Evolutionary conservation across 2,329 filamentous ascomycete genomes (phyloP), one percentile per base, ranked within the genome.

Genomic region (Cladosporium sp.): DNA sequence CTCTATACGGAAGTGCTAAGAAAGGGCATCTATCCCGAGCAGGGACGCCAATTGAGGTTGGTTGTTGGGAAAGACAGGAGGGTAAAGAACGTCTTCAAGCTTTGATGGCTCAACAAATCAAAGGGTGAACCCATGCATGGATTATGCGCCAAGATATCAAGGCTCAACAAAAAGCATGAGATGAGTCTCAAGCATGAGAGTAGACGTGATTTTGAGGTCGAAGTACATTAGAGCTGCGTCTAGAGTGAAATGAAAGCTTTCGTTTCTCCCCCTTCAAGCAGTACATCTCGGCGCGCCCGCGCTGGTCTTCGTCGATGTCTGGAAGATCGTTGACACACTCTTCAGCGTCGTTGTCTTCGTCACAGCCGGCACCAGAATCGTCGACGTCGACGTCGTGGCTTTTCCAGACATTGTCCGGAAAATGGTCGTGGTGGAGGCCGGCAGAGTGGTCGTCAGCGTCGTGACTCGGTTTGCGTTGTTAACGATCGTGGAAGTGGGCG

Each of bases 1-100:
- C 65, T 82, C 3, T 82, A 77, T 62, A 70, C 76, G 3, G 73
- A 77, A 34, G 63, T 63, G 3, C 63, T 82, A 43, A 70, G 78
- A 49, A 55, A 68, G n/a, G 78, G 78, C 0, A 68, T 79, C 2
- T 78, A 79, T 50, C 56, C 56, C 5, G 63, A 71, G 19, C 63
- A 67, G 43, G 75, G 74, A 4, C 74, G 67, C 54, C 77, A 80
- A 61, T 61, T 81, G 44, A 71, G 77, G 48, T 63, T 81, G 42
- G 67, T 79, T 3, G 70, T 81, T 51, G 72, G 73, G 43, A 71
- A 62, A 57, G 73, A 76, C 60, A 69, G 78, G 38, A 66, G 63
- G 28, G 72, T 77, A 13, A 59, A 62, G 53, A 54, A 64, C 19
- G 62, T 66, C 10, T 43, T 57, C 33, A 56, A 50, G 43, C 55